Evolutionary conservation across 1,284 basidiomycete species (phyloP).

Genomic region (Boletellus deceptivus): DNA sequence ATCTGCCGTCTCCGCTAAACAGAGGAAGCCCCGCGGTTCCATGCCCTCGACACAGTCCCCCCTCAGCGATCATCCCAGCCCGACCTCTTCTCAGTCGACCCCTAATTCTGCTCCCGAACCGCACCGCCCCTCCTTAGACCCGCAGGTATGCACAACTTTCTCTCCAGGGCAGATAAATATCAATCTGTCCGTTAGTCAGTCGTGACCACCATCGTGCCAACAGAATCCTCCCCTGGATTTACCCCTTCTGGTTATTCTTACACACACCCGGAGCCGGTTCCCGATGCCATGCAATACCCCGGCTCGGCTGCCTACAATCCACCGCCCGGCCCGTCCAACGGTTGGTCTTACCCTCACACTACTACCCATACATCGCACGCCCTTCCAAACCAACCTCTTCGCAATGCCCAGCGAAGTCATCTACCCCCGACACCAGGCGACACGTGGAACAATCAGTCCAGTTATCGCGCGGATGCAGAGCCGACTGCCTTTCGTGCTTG

Average conservation of each 20-base stretch:
- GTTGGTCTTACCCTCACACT: slow-evolving; percentile 54
- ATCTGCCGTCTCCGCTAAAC: slow-evolving; percentile 53
- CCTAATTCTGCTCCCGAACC: slow-evolving; percentile 29
- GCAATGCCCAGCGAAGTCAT: slow-evolving; percentile 27
- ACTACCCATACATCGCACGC: slow-evolving; percentile 42
- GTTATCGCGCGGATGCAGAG: slow-evolving; percentile 34
- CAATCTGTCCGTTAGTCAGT: slow-evolving; percentile 27
- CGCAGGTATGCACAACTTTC: slow-evolving; percentile 26
- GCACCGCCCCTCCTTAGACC: slow-evolving; percentile 28
- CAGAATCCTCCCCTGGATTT: slow-evolving; percentile 39
- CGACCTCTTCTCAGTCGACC: slow-evolving; percentile 33
- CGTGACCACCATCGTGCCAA: slow-evolving; percentile 39
- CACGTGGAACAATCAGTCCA: slow-evolving; percentile 23
- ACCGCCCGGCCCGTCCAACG: slow-evolving; percentile 40
- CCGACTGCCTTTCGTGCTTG: slow-evolving; percentile 38
- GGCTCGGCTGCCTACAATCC: slow-evolving; percentile 26
- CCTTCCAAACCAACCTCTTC: slow-evolving; percentile 52
- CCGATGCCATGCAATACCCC: slow-evolving; percentile 35
- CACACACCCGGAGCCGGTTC: slow-evolving; percentile 29
- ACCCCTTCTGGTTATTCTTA: slow-evolving; percentile 43
- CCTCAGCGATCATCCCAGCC: slow-evolving; percentile 40
- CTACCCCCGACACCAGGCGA: slow-evolving; percentile 25
- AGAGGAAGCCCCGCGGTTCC: slow-evolving; percentile 43
- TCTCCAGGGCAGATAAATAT: not conserved
- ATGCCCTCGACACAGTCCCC: slow-evolving; percentile 37